Base-by-base conservation (phyloP, 306 rosid species). In the Ammopiptanthus mongolicus region DNA sequence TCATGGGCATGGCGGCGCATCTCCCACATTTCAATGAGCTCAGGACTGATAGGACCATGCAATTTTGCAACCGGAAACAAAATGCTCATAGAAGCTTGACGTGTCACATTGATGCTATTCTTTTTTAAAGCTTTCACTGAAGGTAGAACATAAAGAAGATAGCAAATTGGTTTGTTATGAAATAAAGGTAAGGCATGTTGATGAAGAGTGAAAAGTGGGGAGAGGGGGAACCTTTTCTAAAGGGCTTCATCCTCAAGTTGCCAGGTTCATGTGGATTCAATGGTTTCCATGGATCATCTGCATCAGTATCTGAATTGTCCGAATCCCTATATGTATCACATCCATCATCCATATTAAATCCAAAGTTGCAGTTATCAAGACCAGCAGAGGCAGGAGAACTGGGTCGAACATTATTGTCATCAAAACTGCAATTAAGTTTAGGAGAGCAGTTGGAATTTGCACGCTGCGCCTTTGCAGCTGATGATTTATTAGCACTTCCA, bases 251-350 rank as follows among this genome's bases (percentile, higher is more conserved):
- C 76, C 76, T 90, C 84, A 89, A 89, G 75, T 85, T 89, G 71
- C 97, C 99, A 6, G 87, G 86, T 78, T 87, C 96, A 74, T 95
- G 99, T 71, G 99, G 99, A 90, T 92, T 90, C 84, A 95, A 83
- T 76, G 93, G 98, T 82, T 87, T 88, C 99, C 99, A 95, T 3
- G 91, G 97, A 86, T 95, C 93, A 19, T 83, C 83, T 13, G 68
- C 80, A n/a, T 87, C 90, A 11, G 71, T 84, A 71, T 90, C 94
- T 29, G 88, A 88, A 81, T 65, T 84, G 71, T 85, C 86, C 50
- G 77, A 78, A 53, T 83, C 84, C 73, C 81, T 19, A 68, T 80
- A 86, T 82, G 83, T 78, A 53, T 85, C 83, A 84, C 82, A 80
- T 72, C 89, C 85, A 79, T 77, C 86, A 75, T 83, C 87, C 86